Conservation (phyloP, 2,329 filamentous ascomycete genomes). For the Aspergillus intermedius region DNA sequence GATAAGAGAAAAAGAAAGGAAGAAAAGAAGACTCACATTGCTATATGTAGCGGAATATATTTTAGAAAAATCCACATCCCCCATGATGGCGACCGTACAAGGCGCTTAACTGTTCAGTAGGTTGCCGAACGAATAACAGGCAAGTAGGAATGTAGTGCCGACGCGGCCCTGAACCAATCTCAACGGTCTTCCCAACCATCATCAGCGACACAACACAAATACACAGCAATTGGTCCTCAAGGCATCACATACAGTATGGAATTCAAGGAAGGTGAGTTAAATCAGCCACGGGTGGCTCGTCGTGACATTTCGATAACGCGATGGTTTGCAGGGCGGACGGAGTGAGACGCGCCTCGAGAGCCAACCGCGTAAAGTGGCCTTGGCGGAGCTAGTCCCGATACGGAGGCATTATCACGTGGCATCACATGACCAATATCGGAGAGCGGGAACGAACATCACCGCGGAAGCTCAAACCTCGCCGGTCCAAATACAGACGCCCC, state of each 20-base stretch:
- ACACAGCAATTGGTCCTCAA: background rate
- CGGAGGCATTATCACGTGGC: slow-evolving; percentile 14
- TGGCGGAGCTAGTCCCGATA: slow-evolving; percentile 19
- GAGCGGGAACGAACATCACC: slow-evolving; percentile 22
- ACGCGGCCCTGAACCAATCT: background rate
- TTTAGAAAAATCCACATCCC: slow-evolving; percentile 33
- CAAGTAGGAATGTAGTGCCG: background rate
- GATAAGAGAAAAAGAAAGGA: background rate
- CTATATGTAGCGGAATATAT: slow-evolving; percentile 62
- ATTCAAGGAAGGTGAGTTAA: slow-evolving; percentile 6
- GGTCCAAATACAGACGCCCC: slow-evolving; percentile 6
- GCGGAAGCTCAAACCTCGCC: slow-evolving; percentile 21
- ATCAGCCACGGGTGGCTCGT: slow-evolving; percentile 27
- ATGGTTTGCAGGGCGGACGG: slow-evolving; percentile 14
- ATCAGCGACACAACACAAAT: slow-evolving; percentile 5
- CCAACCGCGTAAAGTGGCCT: slow-evolving; percentile 36
- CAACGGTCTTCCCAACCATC: slow-evolving; percentile 3
- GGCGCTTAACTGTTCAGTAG: slow-evolving; percentile 14
- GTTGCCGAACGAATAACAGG: slow-evolving; percentile 16
- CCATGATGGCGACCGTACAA: slow-evolving; percentile 24
- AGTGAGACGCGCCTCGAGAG: slow-evolving; percentile 25
- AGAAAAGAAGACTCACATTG: slow-evolving; percentile 42
- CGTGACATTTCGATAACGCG: slow-evolving; percentile 22
- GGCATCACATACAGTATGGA: slow-evolving; percentile 9
- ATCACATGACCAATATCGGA: slow-evolving; percentile 16